Percentiles rank a stretch among this genome's conserved stretches.
Evolutionary conservation across 371 early-diverging fungal species (phyloP).

Genomic region (Capillidium rhysosporum): DNA sequence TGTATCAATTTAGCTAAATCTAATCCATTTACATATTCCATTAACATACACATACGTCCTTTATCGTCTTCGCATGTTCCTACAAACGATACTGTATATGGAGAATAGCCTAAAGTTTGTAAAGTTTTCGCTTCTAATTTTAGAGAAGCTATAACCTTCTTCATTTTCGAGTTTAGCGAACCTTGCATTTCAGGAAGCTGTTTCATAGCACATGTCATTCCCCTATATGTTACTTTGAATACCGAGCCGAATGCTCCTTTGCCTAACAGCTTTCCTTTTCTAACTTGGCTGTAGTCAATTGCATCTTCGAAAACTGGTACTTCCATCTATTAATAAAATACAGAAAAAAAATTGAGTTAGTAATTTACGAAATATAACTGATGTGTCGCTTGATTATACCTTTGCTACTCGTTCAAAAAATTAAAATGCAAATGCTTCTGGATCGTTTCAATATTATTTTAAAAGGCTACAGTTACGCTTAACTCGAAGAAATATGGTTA

Average conservation of each 20-base stretch:
- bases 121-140: slow-evolving; percentile 3
- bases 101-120: background rate
- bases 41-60: slow-evolving; percentile 2
- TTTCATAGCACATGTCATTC: slow-evolving; percentile 7
- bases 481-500: too few relatives aligned
- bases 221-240: background rate
- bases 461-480: too few relatives aligned
- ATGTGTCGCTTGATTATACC: too few relatives aligned
- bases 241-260: slow-evolving; percentile 3
- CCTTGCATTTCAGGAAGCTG: background rate
- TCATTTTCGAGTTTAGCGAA: background rate
- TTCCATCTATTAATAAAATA: too few relatives aligned
- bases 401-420: too few relatives aligned
- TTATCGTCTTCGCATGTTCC: slow-evolving; percentile 2
- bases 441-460: too few relatives aligned
- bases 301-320: too few relatives aligned
- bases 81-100: slow-evolving; percentile 5
- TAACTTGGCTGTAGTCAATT: background rate
- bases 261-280: background rate
- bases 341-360: too few relatives aligned
- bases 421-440: too few relatives aligned
- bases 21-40: slow-evolving; percentile 4
- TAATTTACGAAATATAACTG: too few relatives aligned
- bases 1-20: slow-evolving; percentile 4
- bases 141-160: background rate